phyloP scores from a whole-genome alignment of 176 grass and related monocot genomes.

The Metroxylon sagu region DNA sequence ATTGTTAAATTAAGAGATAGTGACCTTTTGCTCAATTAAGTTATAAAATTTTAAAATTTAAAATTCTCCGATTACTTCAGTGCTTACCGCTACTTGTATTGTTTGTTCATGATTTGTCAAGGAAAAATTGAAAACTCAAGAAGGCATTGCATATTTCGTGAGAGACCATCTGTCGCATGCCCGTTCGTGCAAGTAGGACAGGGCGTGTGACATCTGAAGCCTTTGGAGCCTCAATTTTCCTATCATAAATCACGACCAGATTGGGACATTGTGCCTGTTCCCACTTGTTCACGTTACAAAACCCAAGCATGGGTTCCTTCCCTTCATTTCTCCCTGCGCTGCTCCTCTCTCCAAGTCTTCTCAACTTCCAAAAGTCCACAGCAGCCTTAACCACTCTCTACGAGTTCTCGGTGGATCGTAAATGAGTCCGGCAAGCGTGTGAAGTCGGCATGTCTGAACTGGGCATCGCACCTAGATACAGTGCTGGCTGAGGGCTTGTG shows the following conservation, averaged over 20 bases:
- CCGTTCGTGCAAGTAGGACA: no score
- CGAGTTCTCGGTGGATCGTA: conserved; percentile 72
- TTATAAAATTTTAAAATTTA: no score
- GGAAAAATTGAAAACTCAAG: no score
- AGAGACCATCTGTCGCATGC: no score
- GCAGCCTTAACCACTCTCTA: conserved; percentile 34
- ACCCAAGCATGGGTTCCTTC: conserved; percentile 22
- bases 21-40: no score
- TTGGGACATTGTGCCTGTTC: not conserved
- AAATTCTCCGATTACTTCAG: no score
- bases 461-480: conserved; percentile 76
- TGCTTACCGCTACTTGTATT: no score
- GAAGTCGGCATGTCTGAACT: conserved; percentile 93
- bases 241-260: not conserved
- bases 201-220: no score
- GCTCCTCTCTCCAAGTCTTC: conserved; percentile 9
- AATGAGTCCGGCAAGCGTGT: conserved; percentile 47
- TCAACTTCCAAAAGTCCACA: conserved; percentile 2
- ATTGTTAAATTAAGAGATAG: no score
- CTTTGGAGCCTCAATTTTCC: conserved; percentile 7
- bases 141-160: no score
- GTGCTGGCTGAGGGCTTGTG: conserved; percentile 73
- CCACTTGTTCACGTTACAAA: not conserved
- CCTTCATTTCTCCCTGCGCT: conserved; percentile 10
- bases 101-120: no score